phyloP scores from a whole-genome alignment of 768 basidiomycete species.

The Albatrellus ellisii region DNA sequence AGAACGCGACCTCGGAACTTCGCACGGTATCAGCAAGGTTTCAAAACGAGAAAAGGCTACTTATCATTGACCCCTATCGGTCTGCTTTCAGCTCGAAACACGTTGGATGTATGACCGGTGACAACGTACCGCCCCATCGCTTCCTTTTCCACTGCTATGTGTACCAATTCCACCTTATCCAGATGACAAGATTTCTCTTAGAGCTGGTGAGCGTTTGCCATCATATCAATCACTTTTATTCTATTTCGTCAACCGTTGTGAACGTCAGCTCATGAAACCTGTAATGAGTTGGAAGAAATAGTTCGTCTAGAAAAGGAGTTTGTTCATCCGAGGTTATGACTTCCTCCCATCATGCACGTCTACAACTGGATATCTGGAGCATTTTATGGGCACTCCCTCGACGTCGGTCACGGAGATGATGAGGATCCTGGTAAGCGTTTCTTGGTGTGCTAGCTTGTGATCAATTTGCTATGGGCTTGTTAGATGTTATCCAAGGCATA shows the following conservation, averaged over 20 bases:
- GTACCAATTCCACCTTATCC: constrained; percentile 44
- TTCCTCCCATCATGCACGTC: constrained; percentile 31
- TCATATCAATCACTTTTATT: no score
- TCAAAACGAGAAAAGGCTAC: constrained; percentile 39
- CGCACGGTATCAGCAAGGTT: constrained; percentile 30
- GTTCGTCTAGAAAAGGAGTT: constrained; percentile 39
- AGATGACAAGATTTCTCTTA: constrained; percentile 22
- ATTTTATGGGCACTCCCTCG: constrained; percentile 32
- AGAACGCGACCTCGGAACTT: constrained; percentile 26
- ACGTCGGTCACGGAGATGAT: constrained; percentile 38
- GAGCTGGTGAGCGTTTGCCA: constrained; percentile 21
- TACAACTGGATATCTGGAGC: constrained; percentile 32
- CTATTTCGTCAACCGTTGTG: no score
- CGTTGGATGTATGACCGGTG: constrained; percentile 15
- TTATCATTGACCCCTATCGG: constrained; percentile 55
- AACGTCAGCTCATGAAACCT: not conserved
- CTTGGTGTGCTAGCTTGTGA: not conserved
- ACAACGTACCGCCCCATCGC: constrained; percentile 46
- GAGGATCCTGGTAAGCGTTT: constrained; percentile 44
- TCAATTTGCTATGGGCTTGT: not conserved
- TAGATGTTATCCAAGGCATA: constrained; percentile 47
- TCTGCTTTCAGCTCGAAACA: constrained; percentile 26
- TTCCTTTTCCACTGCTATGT: constrained; percentile 65
- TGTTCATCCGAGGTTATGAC: constrained; percentile 36
- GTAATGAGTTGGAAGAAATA: constrained; percentile 54